Evolutionary conservation across 1,284 basidiomycete species (phyloP).

Genomic region (Rhodotorula sp.): DNA sequence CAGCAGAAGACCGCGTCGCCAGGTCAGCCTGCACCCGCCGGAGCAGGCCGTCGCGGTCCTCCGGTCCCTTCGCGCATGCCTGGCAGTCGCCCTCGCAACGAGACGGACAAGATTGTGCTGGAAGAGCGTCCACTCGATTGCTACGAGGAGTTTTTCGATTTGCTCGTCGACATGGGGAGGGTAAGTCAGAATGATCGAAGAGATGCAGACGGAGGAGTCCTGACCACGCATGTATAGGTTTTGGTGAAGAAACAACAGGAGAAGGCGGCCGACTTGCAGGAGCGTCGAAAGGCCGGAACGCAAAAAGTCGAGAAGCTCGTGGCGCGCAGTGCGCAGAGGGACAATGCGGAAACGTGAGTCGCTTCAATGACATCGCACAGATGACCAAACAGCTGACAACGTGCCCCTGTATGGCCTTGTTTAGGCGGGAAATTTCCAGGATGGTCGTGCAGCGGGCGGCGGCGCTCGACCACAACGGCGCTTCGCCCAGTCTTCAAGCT

Average conservation of each 20-base stretch:
- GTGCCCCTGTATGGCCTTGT: background rate
- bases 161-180: background rate
- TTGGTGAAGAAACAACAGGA: background rate
- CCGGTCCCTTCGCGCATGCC: too few relatives aligned
- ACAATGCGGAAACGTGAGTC: background rate
- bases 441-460: background rate
- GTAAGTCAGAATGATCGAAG: background rate
- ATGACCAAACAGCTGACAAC: too few relatives aligned
- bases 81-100: background rate
- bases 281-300: background rate
- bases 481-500: background rate
- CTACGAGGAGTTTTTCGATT: background rate
- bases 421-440: background rate
- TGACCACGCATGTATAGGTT: background rate
- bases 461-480: background rate
- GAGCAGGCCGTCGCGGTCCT: too few relatives aligned
- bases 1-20: too few relatives aligned
- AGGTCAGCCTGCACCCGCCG: too few relatives aligned
- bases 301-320: conserved; percentile 1
- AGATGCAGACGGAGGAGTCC: background rate
- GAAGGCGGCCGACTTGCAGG: background rate
- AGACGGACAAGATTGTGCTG: background rate
- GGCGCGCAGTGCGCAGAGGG: background rate
- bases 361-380: background rate
- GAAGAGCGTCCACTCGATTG: background rate